Percentiles rank a stretch among this genome's conserved stretches.
Evolutionary conservation across 2,329 filamentous ascomycete genomes (phyloP).

Genomic region (Macrophomina phaseolina): DNA sequence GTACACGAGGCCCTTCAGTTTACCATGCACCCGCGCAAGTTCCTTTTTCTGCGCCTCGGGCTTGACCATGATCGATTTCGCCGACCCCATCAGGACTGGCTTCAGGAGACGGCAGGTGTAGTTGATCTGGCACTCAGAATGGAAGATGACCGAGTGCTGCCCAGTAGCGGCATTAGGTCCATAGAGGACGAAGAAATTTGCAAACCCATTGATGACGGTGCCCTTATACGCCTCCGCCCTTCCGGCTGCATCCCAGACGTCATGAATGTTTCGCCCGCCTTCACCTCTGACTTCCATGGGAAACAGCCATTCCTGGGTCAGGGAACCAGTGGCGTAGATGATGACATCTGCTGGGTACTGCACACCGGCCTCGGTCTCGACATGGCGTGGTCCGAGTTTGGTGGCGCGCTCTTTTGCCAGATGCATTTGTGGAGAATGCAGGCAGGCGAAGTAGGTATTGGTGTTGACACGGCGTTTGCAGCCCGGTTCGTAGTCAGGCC

Average conservation of each 20-base stretch:
- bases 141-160: slow-evolving; percentile 58
- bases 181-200: slow-evolving; percentile 55
- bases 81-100: slow-evolving; percentile 44
- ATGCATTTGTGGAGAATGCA: slow-evolving; percentile 44
- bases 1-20: neutral
- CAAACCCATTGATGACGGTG: neutral
- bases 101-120: slow-evolving; percentile 51
- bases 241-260: neutral
- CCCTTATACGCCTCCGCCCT: neutral
- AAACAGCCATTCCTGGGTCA: slow-evolving; percentile 54
- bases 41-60: neutral
- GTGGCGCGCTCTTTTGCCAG: slow-evolving; percentile 42
- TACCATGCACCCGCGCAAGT: neutral
- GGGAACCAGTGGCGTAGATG: slow-evolving; percentile 57
- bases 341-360: slow-evolving; percentile 53
- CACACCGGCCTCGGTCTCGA: slow-evolving; percentile 47
- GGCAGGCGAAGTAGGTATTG: slow-evolving; percentile 52
- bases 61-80: neutral
- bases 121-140: slow-evolving; percentile 60
- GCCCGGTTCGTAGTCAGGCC: slow-evolving; percentile 52
- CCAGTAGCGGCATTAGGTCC: slow-evolving; percentile 56
- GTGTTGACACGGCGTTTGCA: slow-evolving; percentile 57
- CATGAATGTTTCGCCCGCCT: neutral
- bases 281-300: slow-evolving; percentile 54
- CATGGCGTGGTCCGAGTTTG: slow-evolving; percentile 39